Evolutionary conservation across 2,329 filamentous ascomycete genomes (phyloP), one percentile per base, ranked within the genome.

Genomic region (Penicillium sp.): DNA sequence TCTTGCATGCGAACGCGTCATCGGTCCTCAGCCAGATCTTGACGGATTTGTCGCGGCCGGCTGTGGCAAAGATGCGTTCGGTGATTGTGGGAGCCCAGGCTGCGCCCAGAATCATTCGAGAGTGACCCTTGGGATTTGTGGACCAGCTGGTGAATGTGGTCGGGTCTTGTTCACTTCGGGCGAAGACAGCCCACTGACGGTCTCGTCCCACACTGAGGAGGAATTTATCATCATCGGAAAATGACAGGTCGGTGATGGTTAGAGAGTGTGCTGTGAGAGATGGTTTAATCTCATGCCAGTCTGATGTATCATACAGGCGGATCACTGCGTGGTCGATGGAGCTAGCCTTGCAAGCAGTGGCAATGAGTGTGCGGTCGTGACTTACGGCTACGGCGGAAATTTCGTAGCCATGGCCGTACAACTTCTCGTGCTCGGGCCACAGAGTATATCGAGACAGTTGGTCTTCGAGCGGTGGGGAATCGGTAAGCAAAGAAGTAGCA

Each of bases 361-460:
- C 95, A 14, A 99, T 84, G 25, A 97, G 77, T 3, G 78, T 81
- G 13, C 90, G 89, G 69, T 93, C 88, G 71, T 91, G 85, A 70
- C 87, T 92, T 7, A 89, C 85, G 11, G 93, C 91, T 16, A 97
- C 86, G 40, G 92, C 90, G 1, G 92, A 96, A 53, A 99, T 94
- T 77, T 99, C 95, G 78, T 97, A 97, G 33, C 95, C 95, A 78
- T 99, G 95, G 1, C 95, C 95, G 78, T 99, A 99, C 1, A 99
- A 85, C 80, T 99, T 99, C 76, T 99, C 95, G 6, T 87, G 87
- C 74, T 99, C 95, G 3, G 95, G 95, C 93, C 93, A 99, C 35
- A 99, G 86, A 0, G 95, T 96, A 75, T 96, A 89, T 8, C 93
- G 88, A 26, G 93, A 90, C 2, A 99, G 86, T 57, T 92, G 89